Base-by-base conservation (phyloP, 306 rosid genomes). In the Cicer cuneatum region DNA sequence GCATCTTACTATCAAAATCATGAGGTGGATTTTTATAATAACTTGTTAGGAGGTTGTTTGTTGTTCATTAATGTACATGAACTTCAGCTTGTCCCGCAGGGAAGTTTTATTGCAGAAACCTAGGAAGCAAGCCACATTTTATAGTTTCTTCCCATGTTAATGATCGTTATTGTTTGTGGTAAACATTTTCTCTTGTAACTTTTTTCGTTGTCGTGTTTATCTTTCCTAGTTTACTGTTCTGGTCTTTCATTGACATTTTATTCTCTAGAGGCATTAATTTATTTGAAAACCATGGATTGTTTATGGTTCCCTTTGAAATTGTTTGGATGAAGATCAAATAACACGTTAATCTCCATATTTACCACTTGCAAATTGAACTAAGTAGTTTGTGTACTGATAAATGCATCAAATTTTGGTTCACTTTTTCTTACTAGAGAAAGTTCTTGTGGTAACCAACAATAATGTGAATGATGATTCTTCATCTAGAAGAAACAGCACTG, bases 131-230 rank as follows among this genome's bases (percentile, higher is more conserved):
- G n/a, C n/a, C n/a, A n/a, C n/a, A n/a, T n/a, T n/a, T n/a, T n/a
- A n/a, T n/a, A n/a, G n/a, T n/a, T n/a, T n/a, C n/a, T n/a, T n/a
- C n/a, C n/a, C n/a, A n/a, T n/a, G n/a, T 93, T 81, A 90, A 93
- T 63, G 95, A 93, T 80, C 89, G 10, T 40, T 54, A n/a, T n/a
- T n/a, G n/a, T 89, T 69, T 93, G 98, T 74, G 98, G 98, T 93
- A 81, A 87, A 88, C 48, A 38, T 61, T 54, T 57, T n/a, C 11
- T 75, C 19, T n/a, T 33, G 12, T 45, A 45, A n/a, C n/a, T n/a
- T 64, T 41, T 24, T 49, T 35, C 45, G 19, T 58, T 56, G 56
- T 16, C 54, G 52, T 13, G n/a, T 46, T 66, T 61, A 66, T 62
- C 57, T 41, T 33, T n/a, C 18, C 15, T 35, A 48, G 69, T 9